Evolutionary conservation across 2,329 filamentous ascomycete species (phyloP), one percentile per base, ranked within the genome.

Genomic region (Verticillium nubilum): DNA sequence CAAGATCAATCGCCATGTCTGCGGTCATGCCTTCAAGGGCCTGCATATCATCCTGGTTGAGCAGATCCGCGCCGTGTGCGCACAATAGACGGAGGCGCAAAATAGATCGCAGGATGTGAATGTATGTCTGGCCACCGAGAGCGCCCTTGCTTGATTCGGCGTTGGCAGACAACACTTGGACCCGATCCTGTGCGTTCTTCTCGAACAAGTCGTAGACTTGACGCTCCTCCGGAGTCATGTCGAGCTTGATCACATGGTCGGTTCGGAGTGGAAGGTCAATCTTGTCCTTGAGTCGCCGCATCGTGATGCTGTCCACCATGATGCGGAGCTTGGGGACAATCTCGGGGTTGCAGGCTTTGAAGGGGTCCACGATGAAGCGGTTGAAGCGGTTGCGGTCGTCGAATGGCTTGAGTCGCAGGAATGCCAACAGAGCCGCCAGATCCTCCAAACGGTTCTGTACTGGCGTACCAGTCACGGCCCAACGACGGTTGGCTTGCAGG

Each of bases 381-480:
- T 86, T 83, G 70, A 97, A 99, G 56, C 86, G 86, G 58, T 79
- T 78, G 58, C 86, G 84, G 55, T 94, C 88, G 62, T 96, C 87
- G 68, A 98, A 98, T 0, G 94, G 94, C 67, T 87, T 86, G 15
- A 98, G 79, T 15, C 90, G 86, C 50, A 98, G 78, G 69, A 98
- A 98, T 31, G 88, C 90, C 60, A 97, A 86, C 2, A 98, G 79
- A 1, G 94, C 90, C 15, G 91, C 90, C 25, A 98, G 81, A 71
- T 99, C 95, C 64, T 96, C 92, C 2, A 98, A 81, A 4, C 91
- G 88, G 69, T 99, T 99, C 73, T 98, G 94, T 9, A 98, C 91
- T 0, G 93, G 95, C 0, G 95, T 98, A 58, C 94, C 95, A 0
- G 95, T 98, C n/a, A 98, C 91, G 2, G 93, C 94, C 95, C 95